Conservation (phyloP, 202 grass and related monocot species). For the Bolboschoenoplectus hybrid region DNA sequence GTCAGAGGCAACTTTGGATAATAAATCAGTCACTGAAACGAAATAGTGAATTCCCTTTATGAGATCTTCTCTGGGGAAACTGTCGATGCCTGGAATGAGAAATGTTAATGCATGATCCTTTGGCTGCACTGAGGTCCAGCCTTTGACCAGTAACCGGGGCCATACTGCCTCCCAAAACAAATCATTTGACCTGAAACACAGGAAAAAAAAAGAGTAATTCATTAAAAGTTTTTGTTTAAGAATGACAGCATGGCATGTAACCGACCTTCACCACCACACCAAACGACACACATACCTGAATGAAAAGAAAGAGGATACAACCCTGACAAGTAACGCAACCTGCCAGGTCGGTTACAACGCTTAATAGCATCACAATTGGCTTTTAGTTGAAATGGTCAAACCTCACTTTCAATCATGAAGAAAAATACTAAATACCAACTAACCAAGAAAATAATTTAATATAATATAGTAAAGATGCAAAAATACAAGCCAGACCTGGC, state of each 20-base stretch:
- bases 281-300: background rate
- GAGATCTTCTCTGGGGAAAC: slow-evolving; percentile 81
- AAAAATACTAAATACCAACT: background rate
- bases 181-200: slow-evolving; percentile 67
- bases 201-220: background rate
- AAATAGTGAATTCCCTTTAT: slow-evolving; percentile 97
- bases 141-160: slow-evolving; percentile 86
- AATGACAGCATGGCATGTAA: background rate
- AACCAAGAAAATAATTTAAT: slow-evolving; percentile 4
- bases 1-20: slow-evolving; percentile 92
- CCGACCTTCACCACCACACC: background rate
- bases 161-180: slow-evolving; percentile 99
- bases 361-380: background rate
- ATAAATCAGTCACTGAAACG: slow-evolving; percentile 94
- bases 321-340: background rate
- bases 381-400: background rate
- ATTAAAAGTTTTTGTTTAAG: background rate
- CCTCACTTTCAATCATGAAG: background rate
- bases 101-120: slow-evolving; percentile 80
- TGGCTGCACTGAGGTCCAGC: slow-evolving; percentile 87
- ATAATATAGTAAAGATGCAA: background rate
- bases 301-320: background rate
- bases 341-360: background rate
- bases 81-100: slow-evolving; percentile 80
- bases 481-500: background rate